phyloP scores from a whole-genome alignment of 306 rosid genomes.

The Cicer pinnatifidum region DNA sequence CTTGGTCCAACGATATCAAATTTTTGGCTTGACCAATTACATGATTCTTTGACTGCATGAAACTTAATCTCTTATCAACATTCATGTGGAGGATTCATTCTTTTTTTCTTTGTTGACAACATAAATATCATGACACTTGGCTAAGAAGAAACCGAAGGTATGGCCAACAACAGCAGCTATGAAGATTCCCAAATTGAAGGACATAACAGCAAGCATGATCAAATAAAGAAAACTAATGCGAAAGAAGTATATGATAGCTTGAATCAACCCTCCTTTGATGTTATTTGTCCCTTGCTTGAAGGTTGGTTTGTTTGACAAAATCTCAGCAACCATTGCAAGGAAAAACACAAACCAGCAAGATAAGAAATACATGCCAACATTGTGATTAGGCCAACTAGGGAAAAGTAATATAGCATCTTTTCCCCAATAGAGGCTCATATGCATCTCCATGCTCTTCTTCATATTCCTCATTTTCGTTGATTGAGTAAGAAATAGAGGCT shows the following conservation, averaged over 20 bases:
- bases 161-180: conserved; percentile 73
- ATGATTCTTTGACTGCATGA: neutral
- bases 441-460: conserved; percentile 52
- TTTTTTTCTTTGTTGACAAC: conserved; percentile 6
- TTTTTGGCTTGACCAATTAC: neutral
- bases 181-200: conserved; percentile 71
- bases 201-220: conserved; percentile 75
- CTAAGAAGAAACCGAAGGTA: conserved; percentile 49
- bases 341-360: conserved; percentile 58
- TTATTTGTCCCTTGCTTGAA: conserved; percentile 39
- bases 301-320: conserved; percentile 40
- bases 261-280: conserved; percentile 41
- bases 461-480: conserved; percentile 25
- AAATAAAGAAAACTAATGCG: conserved; percentile 55
- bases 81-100: neutral
- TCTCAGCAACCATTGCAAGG: conserved; percentile 53
- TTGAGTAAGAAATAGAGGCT: neutral
- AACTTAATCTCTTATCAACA: neutral
- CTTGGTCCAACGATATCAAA: neutral
- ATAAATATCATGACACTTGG: conserved; percentile 46
- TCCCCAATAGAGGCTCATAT: conserved; percentile 72
- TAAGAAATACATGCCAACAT: conserved; percentile 56
- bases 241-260: conserved; percentile 46
- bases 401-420: conserved; percentile 62
- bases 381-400: conserved; percentile 61